A percentile compares a stretch with the other conserved stretches of the same genome.
These are phyloP conservation scores for Calycina marina DNA, from an alignment of 2,329 filamentous ascomycete species.

Conservation along the genomic window DNA sequence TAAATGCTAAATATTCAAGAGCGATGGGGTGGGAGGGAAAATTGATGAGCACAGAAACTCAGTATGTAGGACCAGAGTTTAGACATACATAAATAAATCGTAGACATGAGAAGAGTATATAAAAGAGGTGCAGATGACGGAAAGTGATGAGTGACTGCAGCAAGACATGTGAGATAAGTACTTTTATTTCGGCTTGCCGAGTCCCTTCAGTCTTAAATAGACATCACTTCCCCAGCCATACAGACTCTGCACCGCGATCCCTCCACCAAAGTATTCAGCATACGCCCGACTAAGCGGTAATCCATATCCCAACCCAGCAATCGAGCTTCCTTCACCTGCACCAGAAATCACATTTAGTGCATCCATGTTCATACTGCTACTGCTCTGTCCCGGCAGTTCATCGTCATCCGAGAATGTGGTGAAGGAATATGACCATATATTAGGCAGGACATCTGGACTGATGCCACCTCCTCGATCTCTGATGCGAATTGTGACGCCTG, in stretches of 20 bases:
- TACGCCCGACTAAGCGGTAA: slow-evolving; percentile 83
- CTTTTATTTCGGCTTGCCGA: slow-evolving; percentile 15
- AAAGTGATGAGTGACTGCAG: no score
- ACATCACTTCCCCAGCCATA: slow-evolving; percentile 77
- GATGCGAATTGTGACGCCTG: slow-evolving; percentile 88
- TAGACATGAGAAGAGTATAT: no score
- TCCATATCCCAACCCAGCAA: slow-evolving; percentile 88
- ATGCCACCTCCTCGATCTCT: slow-evolving; percentile 94
- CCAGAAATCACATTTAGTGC: slow-evolving; percentile 64
- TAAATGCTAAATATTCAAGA: no score
- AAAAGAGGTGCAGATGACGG: no score
- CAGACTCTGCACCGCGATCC: slow-evolving; percentile 86
- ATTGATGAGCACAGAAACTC: no score
- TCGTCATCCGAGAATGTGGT: slow-evolving; percentile 71
- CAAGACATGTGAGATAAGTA: no score
- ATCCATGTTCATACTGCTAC: slow-evolving; percentile 36
- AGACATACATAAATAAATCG: no score
- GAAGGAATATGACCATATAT: slow-evolving; percentile 96
- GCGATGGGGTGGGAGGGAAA: no score
- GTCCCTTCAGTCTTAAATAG: slow-evolving; percentile 38
- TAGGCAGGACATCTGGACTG: slow-evolving; percentile 62
- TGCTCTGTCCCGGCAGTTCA: slow-evolving; percentile 27
- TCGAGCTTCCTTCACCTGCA: slow-evolving; percentile 62
- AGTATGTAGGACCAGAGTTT: no score
- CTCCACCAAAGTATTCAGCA: slow-evolving; percentile 95